Conservation (phyloP, 169 alveolate species). For the Plasmodium knowlesi region DNA sequence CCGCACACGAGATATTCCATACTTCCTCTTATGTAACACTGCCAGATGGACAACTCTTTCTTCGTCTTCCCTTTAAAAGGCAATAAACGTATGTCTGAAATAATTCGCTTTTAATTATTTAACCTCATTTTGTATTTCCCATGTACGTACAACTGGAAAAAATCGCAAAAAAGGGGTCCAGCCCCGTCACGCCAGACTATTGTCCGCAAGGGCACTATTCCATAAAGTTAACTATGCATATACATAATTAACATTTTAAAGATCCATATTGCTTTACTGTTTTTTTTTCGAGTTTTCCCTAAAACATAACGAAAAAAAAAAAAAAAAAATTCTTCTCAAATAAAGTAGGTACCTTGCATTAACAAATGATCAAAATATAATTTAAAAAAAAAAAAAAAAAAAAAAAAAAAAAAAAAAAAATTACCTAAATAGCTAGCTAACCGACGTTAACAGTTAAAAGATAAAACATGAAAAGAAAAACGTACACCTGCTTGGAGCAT, state of each 20-base stretch:
- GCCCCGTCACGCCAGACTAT: background rate
- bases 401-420: background rate
- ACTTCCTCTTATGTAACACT: background rate
- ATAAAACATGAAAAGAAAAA: background rate
- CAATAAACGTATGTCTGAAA: background rate
- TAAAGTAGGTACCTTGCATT: constrained; percentile 1
- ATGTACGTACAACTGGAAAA: background rate
- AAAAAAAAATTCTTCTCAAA: constrained; percentile 25
- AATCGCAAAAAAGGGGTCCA: background rate
- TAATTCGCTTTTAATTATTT: too few species aligned
- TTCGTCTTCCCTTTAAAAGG: background rate
- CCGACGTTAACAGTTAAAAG: background rate
- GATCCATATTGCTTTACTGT: background rate
- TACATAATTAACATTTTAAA: background rate
- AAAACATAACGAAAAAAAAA: constrained; percentile 28
- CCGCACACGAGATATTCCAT: background rate
- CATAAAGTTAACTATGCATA: background rate
- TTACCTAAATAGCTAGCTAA: background rate
- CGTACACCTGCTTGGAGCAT: background rate
- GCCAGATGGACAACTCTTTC: background rate
- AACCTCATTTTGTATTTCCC: background rate
- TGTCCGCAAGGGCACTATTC: background rate
- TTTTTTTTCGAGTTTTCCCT: background rate
- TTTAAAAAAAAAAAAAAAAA: constrained; percentile 19
- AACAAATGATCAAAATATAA: constrained; percentile 15